These are phyloP conservation scores for Clavulina sp. DNA, from an alignment of 768 basidiomycete genomes.

Conservation along the genomic window DNA sequence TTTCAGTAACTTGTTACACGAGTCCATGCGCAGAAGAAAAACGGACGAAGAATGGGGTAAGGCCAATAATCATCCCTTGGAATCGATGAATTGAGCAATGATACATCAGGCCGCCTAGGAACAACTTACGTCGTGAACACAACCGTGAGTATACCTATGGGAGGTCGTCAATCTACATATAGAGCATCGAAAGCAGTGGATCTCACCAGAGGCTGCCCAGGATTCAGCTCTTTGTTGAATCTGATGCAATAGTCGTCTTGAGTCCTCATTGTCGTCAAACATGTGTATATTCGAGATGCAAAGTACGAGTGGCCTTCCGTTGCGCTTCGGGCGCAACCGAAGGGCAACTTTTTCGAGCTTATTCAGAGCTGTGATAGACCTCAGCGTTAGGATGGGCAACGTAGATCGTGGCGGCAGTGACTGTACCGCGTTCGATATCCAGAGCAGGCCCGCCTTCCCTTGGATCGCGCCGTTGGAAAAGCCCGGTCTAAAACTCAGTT, in stretches of 20 bases:
- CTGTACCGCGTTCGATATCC: slow-evolving; percentile 61
- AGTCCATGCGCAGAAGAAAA: neutral
- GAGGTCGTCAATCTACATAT: neutral
- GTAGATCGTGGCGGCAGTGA: neutral
- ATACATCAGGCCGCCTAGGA: neutral
- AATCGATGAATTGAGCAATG: neutral
- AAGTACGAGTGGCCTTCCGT: slow-evolving; percentile 54
- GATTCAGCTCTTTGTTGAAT: slow-evolving; percentile 73
- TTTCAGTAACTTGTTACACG: slow-evolving; percentile 7
- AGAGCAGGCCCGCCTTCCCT: slow-evolving; percentile 65
- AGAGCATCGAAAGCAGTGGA: neutral
- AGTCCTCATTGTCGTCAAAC: slow-evolving; percentile 61
- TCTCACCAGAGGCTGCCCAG: slow-evolving; percentile 64
- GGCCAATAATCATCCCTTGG: slow-evolving; percentile 74
- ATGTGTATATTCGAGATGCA: slow-evolving; percentile 67
- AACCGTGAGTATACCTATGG: slow-evolving; percentile 51
- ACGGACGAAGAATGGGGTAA: slow-evolving; percentile 45
- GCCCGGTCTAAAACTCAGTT: slow-evolving; percentile 20
- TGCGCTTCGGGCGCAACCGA: slow-evolving; percentile 31
- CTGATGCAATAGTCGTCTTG: slow-evolving; percentile 62
- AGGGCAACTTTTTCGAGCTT: slow-evolving; percentile 79
- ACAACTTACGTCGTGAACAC: slow-evolving; percentile 52
- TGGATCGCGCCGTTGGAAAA: slow-evolving; percentile 73
- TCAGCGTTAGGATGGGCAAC: neutral
- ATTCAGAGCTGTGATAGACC: slow-evolving; percentile 37